phyloP scores from a whole-genome alignment of 1,284 basidiomycete genomes.

The Sphagnurus paluster region DNA sequence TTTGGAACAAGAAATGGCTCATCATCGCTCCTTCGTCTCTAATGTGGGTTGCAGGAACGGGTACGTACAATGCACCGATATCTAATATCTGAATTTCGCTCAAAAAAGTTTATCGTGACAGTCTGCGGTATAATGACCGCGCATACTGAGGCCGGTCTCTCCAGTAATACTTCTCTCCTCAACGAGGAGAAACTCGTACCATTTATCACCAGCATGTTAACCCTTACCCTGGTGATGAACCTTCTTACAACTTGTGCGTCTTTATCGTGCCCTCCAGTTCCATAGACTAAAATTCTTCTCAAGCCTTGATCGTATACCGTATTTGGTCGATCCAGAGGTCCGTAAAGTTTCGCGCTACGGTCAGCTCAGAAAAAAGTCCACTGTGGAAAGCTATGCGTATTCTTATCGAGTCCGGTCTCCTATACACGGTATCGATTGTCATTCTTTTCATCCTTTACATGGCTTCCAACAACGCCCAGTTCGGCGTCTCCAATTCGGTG shows the following conservation, averaged over 20 bases:
- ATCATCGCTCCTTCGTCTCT: conserved; percentile 27
- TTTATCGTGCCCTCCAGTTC: not conserved
- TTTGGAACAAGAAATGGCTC: conserved; percentile 32
- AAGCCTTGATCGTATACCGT: conserved; percentile 35
- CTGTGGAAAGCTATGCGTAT: conserved; percentile 30
- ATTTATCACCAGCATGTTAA: conserved; percentile 37
- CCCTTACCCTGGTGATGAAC: conserved; percentile 36
- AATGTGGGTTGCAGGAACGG: conserved; percentile 33
- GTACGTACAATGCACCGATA: not conserved
- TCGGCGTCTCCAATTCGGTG: conserved; percentile 36
- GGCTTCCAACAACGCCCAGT: conserved; percentile 33
- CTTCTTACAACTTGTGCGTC: conserved; percentile 35
- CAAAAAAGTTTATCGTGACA: conserved; percentile 8
- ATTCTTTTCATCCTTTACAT: conserved; percentile 25
- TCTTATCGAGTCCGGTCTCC: conserved; percentile 38
- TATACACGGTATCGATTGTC: conserved; percentile 33
- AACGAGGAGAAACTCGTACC: conserved; percentile 30
- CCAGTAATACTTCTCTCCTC: conserved; percentile 21
- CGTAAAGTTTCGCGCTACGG: conserved; percentile 14
- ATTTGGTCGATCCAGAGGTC: conserved; percentile 32
- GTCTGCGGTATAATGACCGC: conserved; percentile 31
- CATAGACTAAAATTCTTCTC: not conserved
- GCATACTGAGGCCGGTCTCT: conserved; percentile 30
- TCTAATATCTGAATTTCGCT: not conserved
- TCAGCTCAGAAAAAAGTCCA: conserved; percentile 21